Percentiles rank a stretch among this genome's conserved stretches.
phyloP scores from a whole-genome alignment of 768 basidiomycete species.

The Russula earlei region DNA sequence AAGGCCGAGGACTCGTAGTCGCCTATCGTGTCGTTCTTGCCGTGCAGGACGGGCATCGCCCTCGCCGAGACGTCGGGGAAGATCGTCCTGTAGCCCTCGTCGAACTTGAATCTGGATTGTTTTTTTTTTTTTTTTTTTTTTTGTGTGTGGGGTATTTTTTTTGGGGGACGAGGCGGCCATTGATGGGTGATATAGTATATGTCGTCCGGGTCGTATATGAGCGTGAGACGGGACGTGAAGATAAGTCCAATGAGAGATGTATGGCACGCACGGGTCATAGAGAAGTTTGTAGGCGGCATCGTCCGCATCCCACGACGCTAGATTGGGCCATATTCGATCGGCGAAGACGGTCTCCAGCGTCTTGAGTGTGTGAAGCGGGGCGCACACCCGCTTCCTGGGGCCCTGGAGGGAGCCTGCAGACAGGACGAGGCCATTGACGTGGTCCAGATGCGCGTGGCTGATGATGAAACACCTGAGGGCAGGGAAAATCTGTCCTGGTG shows the following conservation, averaged over 20 bases:
- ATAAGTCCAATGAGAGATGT: background rate
- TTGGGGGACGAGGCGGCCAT: background rate
- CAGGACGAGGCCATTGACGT: constrained; percentile 73
- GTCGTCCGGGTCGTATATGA: background rate
- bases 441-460: constrained; percentile 88
- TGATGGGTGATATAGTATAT: background rate
- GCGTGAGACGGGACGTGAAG: background rate
- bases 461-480: constrained; percentile 65
- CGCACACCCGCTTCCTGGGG: constrained; percentile 53
- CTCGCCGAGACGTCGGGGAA: constrained; percentile 51
- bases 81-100: constrained; percentile 45
- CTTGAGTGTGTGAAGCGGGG: constrained; percentile 48
- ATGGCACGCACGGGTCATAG: constrained; percentile 50
- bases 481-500: background rate
- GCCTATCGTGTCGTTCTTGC: constrained; percentile 40
- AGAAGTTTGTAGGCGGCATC: constrained; percentile 51
- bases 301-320: constrained; percentile 64
- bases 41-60: constrained; percentile 65
- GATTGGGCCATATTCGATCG: constrained; percentile 76
- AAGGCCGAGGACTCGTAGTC: constrained; percentile 75
- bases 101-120: constrained; percentile 36
- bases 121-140: background rate
- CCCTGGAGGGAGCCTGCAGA: constrained; percentile 70
- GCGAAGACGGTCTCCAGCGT: constrained; percentile 67
- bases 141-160: no score